Evolutionary conservation across 2,329 filamentous ascomycete species (phyloP).

Genomic region (Xylariales sp.): DNA sequence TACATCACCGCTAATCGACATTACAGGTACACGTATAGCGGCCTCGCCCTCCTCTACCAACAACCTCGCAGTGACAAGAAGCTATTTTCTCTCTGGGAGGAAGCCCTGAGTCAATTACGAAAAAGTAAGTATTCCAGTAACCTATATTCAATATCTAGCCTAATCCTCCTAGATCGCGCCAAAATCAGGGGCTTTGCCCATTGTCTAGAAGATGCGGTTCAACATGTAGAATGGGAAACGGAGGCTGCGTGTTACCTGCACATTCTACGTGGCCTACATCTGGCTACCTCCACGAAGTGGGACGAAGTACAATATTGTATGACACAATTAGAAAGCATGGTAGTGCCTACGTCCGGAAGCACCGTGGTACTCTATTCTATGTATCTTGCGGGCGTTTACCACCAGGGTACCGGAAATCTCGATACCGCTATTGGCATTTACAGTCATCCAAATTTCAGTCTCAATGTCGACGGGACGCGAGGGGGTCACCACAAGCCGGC

Average conservation of each 20-base stretch:
- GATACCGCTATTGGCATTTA: constrained; percentile 75
- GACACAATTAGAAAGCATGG: constrained; percentile 61
- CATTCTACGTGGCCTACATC: constrained; percentile 76
- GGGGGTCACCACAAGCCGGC: constrained; percentile 60
- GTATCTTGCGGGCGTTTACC: constrained; percentile 80
- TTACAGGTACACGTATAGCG: constrained; percentile 66
- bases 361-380: constrained; percentile 66
- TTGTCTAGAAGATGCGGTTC: constrained; percentile 68
- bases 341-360: constrained; percentile 55
- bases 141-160: constrained; percentile 18
- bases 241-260: constrained; percentile 76
- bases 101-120: constrained; percentile 51
- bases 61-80: constrained; percentile 53
- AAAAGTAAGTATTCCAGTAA: constrained; percentile 47
- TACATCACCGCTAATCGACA: constrained; percentile 15
- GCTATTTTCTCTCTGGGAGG: constrained; percentile 55
- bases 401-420: constrained; percentile 81
- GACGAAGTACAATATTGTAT: constrained; percentile 69
- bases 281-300: constrained; percentile 79
- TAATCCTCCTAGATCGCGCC: constrained; percentile 39
- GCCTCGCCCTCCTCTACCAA: constrained; percentile 58
- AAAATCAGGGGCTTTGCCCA: constrained; percentile 57
- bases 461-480: constrained; percentile 57
- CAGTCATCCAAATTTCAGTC: constrained; percentile 67
- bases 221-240: constrained; percentile 71